phyloP scores from a whole-genome alignment of 192 early-diverging fungal species.

The Backusella sp. region DNA sequence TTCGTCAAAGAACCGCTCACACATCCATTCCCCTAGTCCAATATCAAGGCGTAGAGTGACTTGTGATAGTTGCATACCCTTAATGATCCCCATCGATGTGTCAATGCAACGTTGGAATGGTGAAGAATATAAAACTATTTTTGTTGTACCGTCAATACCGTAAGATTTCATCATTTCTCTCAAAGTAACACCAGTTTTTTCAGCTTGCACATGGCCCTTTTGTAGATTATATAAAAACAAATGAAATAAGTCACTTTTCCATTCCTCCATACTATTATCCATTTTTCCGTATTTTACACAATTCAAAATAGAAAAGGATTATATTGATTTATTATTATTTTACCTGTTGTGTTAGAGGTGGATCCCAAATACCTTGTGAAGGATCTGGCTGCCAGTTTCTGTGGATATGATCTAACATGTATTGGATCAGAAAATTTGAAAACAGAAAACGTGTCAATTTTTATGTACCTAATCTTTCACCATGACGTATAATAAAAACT shows the following conservation, averaged over 20 bases:
- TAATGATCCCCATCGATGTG: constrained; percentile 29
- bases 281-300: background rate
- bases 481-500: constrained; percentile 38
- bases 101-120: constrained; percentile 44
- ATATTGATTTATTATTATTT: background rate
- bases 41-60: constrained; percentile 31
- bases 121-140: constrained; percentile 29
- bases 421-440: background rate
- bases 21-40: constrained; percentile 41
- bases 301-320: background rate
- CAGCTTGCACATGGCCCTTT: constrained; percentile 29
- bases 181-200: constrained; percentile 30
- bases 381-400: constrained; percentile 36
- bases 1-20: constrained; percentile 33
- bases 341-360: constrained; percentile 28
- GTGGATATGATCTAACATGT: constrained; percentile 27
- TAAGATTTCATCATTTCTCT: constrained; percentile 14
- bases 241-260: background rate
- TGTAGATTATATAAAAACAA: background rate
- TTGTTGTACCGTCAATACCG: constrained; percentile 17
- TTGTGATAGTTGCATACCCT: constrained; percentile 20
- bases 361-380: constrained; percentile 34
- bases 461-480: constrained; percentile 35
- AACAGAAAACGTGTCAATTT: background rate
- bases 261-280: background rate